These are phyloP conservation scores for Wickerhamomyces rabaulensis DNA, from an alignment of 805 yeast species.

Conservation along the genomic window DNA sequence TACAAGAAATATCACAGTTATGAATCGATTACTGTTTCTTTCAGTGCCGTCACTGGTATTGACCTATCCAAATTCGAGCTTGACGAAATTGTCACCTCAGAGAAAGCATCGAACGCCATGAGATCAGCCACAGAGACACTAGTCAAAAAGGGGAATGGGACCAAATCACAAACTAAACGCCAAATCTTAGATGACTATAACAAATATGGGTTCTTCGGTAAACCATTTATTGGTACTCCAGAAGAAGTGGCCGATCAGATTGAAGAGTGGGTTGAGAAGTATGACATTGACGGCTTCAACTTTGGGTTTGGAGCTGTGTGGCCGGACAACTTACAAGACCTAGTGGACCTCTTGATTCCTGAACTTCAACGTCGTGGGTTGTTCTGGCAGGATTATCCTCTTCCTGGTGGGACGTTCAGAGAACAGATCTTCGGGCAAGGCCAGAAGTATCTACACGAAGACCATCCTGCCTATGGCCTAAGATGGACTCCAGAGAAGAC, in stretches of 20 bases:
- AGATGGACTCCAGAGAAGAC: conserved; percentile 11
- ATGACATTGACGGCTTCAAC: conserved; percentile 41
- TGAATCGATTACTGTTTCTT: neutral
- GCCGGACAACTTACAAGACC: conserved; percentile 32
- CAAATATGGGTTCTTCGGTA: conserved; percentile 25
- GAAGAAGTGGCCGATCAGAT: conserved; percentile 34
- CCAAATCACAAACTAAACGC: conserved; percentile 17
- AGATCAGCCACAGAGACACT: conserved; percentile 27
- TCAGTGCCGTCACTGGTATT: conserved; percentile 1
- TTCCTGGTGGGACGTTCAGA: conserved; percentile 30
- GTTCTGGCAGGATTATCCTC: conserved; percentile 32
- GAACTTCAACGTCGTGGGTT: conserved; percentile 30
- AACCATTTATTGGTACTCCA: conserved; percentile 30
- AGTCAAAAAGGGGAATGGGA: conserved; percentile 13
- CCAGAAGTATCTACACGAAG: conserved; percentile 9
- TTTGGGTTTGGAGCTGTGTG: conserved; percentile 32
- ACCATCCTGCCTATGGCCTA: conserved; percentile 17
- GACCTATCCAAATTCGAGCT: conserved; percentile 13
- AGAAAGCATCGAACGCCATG: conserved; percentile 28
- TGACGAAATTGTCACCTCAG: conserved; percentile 15
- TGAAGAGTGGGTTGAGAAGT: conserved; percentile 32
- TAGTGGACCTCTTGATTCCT: conserved; percentile 32
- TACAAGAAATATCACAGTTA: neutral
- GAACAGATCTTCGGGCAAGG: conserved; percentile 30
- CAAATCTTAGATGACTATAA: conserved; percentile 20